Evolutionary conservation across 179 eudicot species (phyloP).

Genomic region (Vitellaria paradoxa): DNA sequence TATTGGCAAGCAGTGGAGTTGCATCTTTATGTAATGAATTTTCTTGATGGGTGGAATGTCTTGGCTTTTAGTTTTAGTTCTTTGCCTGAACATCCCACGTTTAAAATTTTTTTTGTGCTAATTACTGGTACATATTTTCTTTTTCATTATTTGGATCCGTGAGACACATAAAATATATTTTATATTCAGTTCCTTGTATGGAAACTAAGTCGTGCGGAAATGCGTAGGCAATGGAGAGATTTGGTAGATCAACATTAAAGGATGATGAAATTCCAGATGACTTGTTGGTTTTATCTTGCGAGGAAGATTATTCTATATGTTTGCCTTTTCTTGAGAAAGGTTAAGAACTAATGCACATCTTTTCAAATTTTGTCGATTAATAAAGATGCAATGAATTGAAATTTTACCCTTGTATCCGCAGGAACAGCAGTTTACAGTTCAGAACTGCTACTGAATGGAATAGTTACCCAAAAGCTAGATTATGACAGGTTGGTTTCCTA

Average conservation of each 20-base stretch:
- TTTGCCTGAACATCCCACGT: too few species aligned
- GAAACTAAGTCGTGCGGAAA: not conserved
- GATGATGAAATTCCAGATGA: constrained; percentile 48
- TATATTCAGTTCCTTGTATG: not conserved
- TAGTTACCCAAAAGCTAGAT: constrained; percentile 80
- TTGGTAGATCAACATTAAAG: constrained; percentile 54
- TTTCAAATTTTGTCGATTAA: not conserved
- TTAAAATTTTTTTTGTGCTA: not conserved
- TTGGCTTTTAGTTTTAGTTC: not conserved
- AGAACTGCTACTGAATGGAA: constrained; percentile 81
- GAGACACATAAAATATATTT: not conserved
- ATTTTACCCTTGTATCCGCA: constrained; percentile 27
- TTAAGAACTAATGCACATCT: constrained; percentile 9
- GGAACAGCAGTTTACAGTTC: constrained; percentile 75
- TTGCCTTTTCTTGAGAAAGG: constrained; percentile 77
- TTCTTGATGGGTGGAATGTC: too few species aligned
- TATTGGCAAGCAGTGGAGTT: too few species aligned
- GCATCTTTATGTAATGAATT: too few species aligned
- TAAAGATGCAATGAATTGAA: not conserved
- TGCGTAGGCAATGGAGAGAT: constrained; percentile 61
- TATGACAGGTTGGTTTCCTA: constrained; percentile 58
- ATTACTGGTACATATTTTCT: not conserved
- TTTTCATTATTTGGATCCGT: too few species aligned
- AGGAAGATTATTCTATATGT: constrained; percentile 65
- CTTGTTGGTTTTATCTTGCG: constrained; percentile 73